Percentiles rank a stretch among this genome's conserved stretches.
Evolutionary conservation across 495 filamentous ascomycete genomes (phyloP).

Genomic region (Tirmania nivea): DNA sequence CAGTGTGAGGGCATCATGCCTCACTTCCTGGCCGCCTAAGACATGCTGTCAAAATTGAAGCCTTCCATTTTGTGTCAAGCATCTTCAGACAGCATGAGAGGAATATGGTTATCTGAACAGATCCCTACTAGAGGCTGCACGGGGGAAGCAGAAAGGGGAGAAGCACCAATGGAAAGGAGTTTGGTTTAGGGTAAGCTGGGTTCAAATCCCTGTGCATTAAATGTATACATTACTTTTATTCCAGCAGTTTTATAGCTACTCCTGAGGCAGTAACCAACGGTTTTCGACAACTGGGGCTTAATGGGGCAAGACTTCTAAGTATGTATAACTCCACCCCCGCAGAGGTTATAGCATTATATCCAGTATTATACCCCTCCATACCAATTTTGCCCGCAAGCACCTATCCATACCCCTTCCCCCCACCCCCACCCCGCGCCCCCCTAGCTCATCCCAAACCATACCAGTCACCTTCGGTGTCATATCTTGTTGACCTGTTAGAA

Average conservation of each 20-base stretch:
- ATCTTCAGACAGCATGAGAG: background rate
- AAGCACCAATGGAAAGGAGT: background rate
- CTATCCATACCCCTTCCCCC: slow-evolving; percentile 8
- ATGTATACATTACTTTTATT: background rate
- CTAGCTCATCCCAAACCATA: background rate
- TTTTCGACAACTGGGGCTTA: background rate
- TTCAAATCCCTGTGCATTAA: background rate
- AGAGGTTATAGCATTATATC: background rate
- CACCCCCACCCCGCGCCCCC: slow-evolving; percentile 3
- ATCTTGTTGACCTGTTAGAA: background rate
- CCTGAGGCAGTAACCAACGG: background rate
- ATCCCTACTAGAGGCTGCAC: background rate
- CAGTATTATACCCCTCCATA: slow-evolving; percentile 7
- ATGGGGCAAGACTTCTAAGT: background rate
- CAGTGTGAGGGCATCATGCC: too few relatives aligned
- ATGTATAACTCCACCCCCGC: background rate
- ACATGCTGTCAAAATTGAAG: background rate
- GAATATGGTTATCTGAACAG: background rate
- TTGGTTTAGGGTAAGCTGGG: background rate
- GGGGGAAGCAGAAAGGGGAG: background rate
- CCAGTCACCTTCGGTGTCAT: background rate
- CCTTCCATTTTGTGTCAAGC: background rate
- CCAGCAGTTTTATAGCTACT: background rate
- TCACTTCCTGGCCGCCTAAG: too few relatives aligned
- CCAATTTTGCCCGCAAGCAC: slow-evolving; percentile 13